These are phyloP conservation scores for Paulownia fortunei DNA, from an alignment of 257 asterid genomes.

Conservation along the genomic window DNA sequence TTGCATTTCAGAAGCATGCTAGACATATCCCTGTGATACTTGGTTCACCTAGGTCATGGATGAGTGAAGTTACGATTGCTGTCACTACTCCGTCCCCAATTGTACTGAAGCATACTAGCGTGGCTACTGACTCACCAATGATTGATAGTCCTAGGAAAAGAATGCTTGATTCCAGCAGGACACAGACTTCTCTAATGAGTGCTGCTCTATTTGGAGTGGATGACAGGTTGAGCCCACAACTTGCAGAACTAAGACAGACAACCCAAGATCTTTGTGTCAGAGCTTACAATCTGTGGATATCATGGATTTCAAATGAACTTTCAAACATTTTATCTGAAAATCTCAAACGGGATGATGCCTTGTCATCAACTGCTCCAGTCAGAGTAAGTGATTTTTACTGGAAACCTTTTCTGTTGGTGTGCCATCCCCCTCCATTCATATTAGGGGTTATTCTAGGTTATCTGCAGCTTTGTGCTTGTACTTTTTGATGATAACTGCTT, in stretches of 20 bases:
- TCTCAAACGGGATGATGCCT: constrained; percentile 79
- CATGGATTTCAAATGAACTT: constrained; percentile 87
- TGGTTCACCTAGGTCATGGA: constrained; percentile 98
- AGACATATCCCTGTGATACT: constrained; percentile 86
- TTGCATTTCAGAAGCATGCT: constrained; percentile 95
- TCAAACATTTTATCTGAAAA: constrained; percentile 59
- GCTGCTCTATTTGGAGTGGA: constrained; percentile 80
- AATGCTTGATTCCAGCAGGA: constrained; percentile 66
- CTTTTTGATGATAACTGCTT: constrained; percentile 3
- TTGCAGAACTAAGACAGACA: constrained; percentile 73
- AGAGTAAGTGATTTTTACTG: constrained; percentile 62
- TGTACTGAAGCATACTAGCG: constrained; percentile 49
- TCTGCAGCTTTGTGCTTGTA: constrained; percentile 2
- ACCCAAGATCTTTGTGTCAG: constrained; percentile 79
- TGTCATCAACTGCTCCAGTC: constrained; percentile 74
- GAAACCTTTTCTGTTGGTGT: constrained; percentile 21
- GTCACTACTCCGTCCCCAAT: constrained; percentile 45
- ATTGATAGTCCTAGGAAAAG: constrained; percentile 69
- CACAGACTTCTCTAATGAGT: constrained; percentile 65
- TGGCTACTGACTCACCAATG: constrained; percentile 51
- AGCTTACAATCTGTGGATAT: constrained; percentile 93
- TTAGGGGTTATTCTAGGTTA: not conserved
- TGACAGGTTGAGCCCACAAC: constrained; percentile 83
- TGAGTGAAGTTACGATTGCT: constrained; percentile 50
- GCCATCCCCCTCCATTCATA: constrained; percentile 20